phyloP scores from a whole-genome alignment of 306 rosid genomes.

The Amphicarpaea edgeworthii region DNA sequence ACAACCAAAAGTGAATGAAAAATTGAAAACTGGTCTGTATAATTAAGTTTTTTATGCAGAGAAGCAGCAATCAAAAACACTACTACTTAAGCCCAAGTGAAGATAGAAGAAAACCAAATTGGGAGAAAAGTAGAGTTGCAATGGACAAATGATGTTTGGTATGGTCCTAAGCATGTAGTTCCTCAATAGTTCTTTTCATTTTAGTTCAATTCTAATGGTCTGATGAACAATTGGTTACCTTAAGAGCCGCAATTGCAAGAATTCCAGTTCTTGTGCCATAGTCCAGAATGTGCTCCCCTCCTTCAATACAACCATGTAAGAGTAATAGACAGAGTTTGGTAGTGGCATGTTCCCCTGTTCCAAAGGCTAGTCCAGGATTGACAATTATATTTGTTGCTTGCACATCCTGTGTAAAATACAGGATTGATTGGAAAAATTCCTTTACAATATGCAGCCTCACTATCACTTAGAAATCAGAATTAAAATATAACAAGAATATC shows the following conservation, averaged over 20 bases:
- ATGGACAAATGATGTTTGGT: not conserved
- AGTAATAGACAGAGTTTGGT: constrained; percentile 84
- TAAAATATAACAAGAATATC: constrained; percentile 10
- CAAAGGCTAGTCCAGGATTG: constrained; percentile 86
- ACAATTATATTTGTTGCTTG: constrained; percentile 83
- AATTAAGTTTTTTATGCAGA: constrained; percentile 17
- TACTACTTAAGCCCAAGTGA: not conserved
- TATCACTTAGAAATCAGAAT: too few relatives aligned
- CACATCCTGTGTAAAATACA: constrained; percentile 56
- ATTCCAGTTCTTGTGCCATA: constrained; percentile 96
- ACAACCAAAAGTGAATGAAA: constrained; percentile 16
- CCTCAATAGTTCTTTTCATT: constrained; percentile 19
- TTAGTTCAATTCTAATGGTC: constrained; percentile 24
- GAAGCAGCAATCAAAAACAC: not conserved
- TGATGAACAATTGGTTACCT: constrained; percentile 59
- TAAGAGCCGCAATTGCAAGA: constrained; percentile 90
- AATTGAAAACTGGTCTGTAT: not conserved
- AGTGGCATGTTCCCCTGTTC: constrained; percentile 92
- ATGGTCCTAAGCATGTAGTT: constrained; percentile 24
- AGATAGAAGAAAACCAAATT: constrained; percentile 6
- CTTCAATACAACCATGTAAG: constrained; percentile 65
- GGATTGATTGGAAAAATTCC: constrained; percentile 12
- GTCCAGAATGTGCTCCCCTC: constrained; percentile 82
- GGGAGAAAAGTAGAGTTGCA: constrained; percentile 7
- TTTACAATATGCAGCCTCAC: not conserved